phyloP scores from a whole-genome alignment of 1,284 basidiomycete genomes.

The Sporisorium graminicola region DNA sequence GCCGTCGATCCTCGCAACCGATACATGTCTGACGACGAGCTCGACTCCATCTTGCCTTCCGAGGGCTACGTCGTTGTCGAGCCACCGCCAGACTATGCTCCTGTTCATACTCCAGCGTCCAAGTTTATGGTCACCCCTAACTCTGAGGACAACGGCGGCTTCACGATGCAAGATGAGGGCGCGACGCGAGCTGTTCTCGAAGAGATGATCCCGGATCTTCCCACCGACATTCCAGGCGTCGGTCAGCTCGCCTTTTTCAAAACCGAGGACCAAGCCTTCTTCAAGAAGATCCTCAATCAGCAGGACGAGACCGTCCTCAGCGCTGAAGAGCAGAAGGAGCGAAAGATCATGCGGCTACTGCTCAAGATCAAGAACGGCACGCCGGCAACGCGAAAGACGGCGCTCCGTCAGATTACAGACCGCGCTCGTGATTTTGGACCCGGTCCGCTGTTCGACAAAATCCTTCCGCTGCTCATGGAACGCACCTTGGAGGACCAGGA shows the following conservation, averaged over 20 bases:
- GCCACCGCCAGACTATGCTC: constrained; percentile 93
- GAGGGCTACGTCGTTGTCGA: constrained; percentile 91
- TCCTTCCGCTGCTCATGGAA: constrained; percentile 98
- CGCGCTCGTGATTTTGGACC: constrained; percentile 98
- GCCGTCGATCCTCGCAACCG: constrained; percentile 86
- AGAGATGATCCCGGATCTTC: constrained; percentile 87
- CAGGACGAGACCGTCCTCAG: constrained; percentile 86
- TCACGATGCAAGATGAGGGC: constrained; percentile 94
- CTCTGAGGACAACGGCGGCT: constrained; percentile 79
- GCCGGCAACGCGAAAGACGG: constrained; percentile 96
- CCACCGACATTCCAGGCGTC: constrained; percentile 98
- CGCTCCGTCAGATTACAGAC: constrained; percentile 98
- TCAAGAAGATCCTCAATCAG: constrained; percentile 93
- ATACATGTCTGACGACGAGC: constrained; percentile 93
- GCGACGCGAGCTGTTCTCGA: constrained; percentile 87
- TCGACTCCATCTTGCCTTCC: constrained; percentile 88
- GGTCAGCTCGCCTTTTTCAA: constrained; percentile 98
- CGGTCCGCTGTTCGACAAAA: constrained; percentile 99
- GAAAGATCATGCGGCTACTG: constrained; percentile 99
- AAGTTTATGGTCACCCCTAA: constrained; percentile 77
- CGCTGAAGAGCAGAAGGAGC: constrained; percentile 98
- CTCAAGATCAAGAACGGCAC: constrained; percentile 99
- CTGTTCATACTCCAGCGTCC: constrained; percentile 79
- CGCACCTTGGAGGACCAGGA: constrained; percentile 98
- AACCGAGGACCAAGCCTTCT: constrained; percentile 96